phyloP scores from a whole-genome alignment of 768 basidiomycete genomes.

The Clitopilus passeckerianus region DNA sequence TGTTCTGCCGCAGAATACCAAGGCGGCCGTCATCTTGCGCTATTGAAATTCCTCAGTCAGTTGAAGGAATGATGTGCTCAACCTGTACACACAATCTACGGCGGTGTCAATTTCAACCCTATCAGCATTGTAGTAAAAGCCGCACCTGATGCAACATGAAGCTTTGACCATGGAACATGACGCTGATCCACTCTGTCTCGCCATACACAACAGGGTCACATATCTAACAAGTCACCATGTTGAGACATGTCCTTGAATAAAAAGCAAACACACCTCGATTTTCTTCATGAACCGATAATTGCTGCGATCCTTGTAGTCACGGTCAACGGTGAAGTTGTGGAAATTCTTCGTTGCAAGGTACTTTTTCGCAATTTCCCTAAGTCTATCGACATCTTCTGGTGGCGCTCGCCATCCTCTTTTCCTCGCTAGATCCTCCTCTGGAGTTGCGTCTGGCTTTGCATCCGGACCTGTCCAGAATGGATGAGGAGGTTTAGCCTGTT shows the following conservation, averaged over 20 bases:
- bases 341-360: conserved; percentile 95
- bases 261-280: conserved; percentile 53
- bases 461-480: conserved; percentile 60
- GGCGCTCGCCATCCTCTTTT: conserved; percentile 71
- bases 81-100: background rate
- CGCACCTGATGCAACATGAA: conserved; percentile 98
- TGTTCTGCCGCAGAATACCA: conserved; percentile 78
- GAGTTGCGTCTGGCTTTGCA: conserved; percentile 28
- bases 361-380: conserved; percentile 53
- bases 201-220: conserved; percentile 86
- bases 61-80: conserved; percentile 7
- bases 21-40: conserved; percentile 95
- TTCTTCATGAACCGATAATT: conserved; percentile 85
- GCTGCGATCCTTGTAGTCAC: conserved; percentile 78
- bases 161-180: conserved; percentile 93
- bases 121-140: conserved; percentile 8
- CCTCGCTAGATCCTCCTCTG: conserved; percentile 55
- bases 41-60: conserved; percentile 23
- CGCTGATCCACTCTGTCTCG: conserved; percentile 91
- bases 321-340: conserved; percentile 93
- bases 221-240: conserved; percentile 36
- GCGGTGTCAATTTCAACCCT: background rate
- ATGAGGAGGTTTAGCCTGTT: conserved; percentile 25
- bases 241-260: background rate
- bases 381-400: conserved; percentile 43